These are phyloP conservation scores for Lodderomyces orthopsilosis DNA, from an alignment of 1,139 yeast species.

Conservation along the genomic window DNA sequence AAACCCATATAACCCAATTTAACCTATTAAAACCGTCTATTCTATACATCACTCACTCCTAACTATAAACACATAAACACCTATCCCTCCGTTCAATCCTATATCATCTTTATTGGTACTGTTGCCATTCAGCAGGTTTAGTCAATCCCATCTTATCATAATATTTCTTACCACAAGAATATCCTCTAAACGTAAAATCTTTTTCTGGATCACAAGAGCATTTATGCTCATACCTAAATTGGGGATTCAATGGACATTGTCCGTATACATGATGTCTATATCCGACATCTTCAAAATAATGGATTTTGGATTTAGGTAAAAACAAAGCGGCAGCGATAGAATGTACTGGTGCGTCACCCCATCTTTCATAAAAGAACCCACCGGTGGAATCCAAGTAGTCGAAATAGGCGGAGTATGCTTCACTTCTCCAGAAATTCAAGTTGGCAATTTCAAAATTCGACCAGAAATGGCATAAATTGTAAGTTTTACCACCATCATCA, in stretches of 20 bases:
- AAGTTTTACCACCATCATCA: constrained; percentile 60
- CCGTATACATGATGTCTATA: constrained; percentile 69
- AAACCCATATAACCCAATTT: too few relatives aligned
- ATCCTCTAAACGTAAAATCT: constrained; percentile 55
- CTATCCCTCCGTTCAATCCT: neutral
- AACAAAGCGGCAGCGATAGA: constrained; percentile 78
- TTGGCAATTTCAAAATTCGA: constrained; percentile 86
- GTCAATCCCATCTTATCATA: constrained; percentile 42
- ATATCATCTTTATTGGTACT: constrained; percentile 16
- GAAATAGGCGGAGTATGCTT: constrained; percentile 67
- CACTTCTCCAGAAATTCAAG: constrained; percentile 71
- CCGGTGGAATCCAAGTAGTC: constrained; percentile 72
- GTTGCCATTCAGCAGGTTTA: constrained; percentile 45
- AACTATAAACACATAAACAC: too few relatives aligned
- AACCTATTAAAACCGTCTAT: neutral
- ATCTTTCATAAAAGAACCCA: constrained; percentile 88
- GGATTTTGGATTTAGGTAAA: constrained; percentile 62
- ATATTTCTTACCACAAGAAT: constrained; percentile 52
- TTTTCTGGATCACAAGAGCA: constrained; percentile 50
- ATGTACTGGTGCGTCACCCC: constrained; percentile 97
- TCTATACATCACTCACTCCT: neutral
- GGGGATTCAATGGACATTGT: constrained; percentile 53
- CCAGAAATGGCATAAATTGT: constrained; percentile 90
- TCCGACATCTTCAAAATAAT: constrained; percentile 80
- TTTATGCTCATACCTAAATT: constrained; percentile 41